phyloP scores from a whole-genome alignment of 140 eudicot genomes.

The Stevia rebaudiana region DNA sequence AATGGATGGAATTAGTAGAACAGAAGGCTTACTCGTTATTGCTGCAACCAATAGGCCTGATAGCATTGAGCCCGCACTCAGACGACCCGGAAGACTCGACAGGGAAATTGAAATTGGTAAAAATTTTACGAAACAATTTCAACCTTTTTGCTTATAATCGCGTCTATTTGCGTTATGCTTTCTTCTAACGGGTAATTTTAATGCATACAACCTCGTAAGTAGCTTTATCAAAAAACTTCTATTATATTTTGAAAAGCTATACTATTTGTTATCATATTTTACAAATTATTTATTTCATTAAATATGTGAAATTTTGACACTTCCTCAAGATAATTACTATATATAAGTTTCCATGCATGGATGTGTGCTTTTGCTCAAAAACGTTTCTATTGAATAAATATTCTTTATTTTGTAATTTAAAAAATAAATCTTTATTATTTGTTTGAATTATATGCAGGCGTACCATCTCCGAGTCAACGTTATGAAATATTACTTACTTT shows the following conservation, averaged over 20 bases:
- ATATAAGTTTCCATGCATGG: neutral
- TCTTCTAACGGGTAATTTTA: neutral
- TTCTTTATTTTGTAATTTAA: neutral
- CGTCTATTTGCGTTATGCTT: neutral
- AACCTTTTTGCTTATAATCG: neutral
- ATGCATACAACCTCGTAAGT: neutral
- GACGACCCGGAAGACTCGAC: conserved; percentile 97
- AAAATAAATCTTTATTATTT: neutral
- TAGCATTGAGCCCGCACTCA: conserved; percentile 87
- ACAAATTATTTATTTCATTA: neutral
- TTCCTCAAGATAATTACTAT: neutral
- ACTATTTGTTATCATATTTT: neutral
- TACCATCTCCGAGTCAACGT: conserved; percentile 86
- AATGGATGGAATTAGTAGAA: conserved; percentile 79
- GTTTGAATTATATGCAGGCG: conserved; percentile 51
- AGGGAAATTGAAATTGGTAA: conserved; percentile 89
- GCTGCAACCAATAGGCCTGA: conserved; percentile 94
- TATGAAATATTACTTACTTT: conserved; percentile 54
- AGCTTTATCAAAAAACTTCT: neutral
- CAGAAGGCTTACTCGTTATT: conserved; percentile 74
- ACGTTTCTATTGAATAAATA: neutral
- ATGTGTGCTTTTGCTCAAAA: neutral
- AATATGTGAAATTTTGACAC: neutral
- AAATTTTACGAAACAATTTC: neutral
- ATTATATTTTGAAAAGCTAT: neutral